Base-by-base conservation (phyloP, 2,329 filamentous ascomycete genomes). In the Aspergillus chevalieri region DNA sequence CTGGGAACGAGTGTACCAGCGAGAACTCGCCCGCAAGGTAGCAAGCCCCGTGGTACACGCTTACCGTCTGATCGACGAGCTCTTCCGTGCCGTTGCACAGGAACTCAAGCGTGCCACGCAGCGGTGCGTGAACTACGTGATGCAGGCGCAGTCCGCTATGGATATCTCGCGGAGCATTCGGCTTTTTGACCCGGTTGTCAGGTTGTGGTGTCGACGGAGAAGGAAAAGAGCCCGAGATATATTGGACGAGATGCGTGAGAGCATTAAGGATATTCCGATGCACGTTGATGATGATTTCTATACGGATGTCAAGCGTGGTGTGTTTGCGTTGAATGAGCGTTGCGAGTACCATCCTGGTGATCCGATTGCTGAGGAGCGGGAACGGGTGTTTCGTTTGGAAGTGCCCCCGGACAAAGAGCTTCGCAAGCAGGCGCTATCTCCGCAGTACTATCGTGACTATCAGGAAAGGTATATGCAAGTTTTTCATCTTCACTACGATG, bases 341-440 rank as follows among this genome's bases (percentile, higher is more conserved):
- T 61, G 65, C 41, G 59, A 66, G 24, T 67, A 67, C 43, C 62
- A 67, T 47, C 64, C 62, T 2, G 64, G 61, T 4, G 63, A 65
- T 22, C 46, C 52, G 1, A 50, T 50, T 39, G 60, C 59, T 4
- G 64, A 65, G 51, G 38, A 9, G 15, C 38, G 38, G 17, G 38
- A 41, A 22, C 38, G 38, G 6, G 15, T 12, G 15, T 41, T 41
- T 41, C 34, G 26, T 12, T 30, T 30, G 26, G 10, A 36, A n/a
- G 34, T 36, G 19, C 6, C 17, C n/a, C 19, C 51, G 52, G 17
- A 8, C 21, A 4, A 6, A 41, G 17, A 3, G 17, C 15, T 19
- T 12, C 8, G 17, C 5, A 12, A 19, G 9, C 38, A 41, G 3
- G 38, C 17, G 38, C 38, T 41, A 8, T 41, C 38, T 6, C 38